These are phyloP conservation scores for Theobroma grandiflorum DNA, from an alignment of 441 rosid species.

Conservation along the genomic window DNA sequence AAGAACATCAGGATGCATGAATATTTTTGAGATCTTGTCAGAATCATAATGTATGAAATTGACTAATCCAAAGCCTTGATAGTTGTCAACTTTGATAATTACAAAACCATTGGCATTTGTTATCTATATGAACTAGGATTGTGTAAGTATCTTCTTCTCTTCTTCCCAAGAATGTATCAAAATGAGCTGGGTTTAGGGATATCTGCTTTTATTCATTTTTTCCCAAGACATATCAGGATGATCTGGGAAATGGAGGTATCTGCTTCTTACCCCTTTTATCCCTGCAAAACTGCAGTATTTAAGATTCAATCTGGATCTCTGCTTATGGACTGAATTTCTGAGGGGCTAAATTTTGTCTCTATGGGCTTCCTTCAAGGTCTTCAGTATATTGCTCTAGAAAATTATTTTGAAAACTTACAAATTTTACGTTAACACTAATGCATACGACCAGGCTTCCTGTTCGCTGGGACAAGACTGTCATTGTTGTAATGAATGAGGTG, in stretches of 20 bases:
- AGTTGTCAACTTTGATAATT: not conserved
- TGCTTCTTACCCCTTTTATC: not conserved
- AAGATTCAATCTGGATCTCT: slow-evolving; percentile 15
- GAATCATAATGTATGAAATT: not conserved
- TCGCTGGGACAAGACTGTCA: slow-evolving; percentile 89
- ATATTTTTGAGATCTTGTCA: not conserved
- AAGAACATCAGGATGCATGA: not conserved
- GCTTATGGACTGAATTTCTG: not conserved
- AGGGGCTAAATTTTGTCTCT: not conserved
- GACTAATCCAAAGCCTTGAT: slow-evolving; percentile 1
- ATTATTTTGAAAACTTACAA: not conserved
- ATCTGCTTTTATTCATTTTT: not conserved
- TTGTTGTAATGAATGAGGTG: slow-evolving; percentile 90
- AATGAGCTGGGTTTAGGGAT: not conserved
- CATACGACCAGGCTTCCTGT: slow-evolving; percentile 78
- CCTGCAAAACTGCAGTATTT: not conserved
- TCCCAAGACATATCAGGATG: not conserved
- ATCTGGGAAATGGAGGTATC: slow-evolving; percentile 1
- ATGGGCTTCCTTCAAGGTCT: slow-evolving; percentile 1
- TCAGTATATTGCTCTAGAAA: not conserved
- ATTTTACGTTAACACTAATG: slow-evolving; percentile 18
- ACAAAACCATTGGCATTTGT: not conserved
- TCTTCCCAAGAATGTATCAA: not conserved
- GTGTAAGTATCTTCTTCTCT: not conserved
- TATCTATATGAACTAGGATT: not conserved